Conservation (phyloP, 2,329 filamentous ascomycete genomes). For the Pseudogymnoascus sp. region DNA sequence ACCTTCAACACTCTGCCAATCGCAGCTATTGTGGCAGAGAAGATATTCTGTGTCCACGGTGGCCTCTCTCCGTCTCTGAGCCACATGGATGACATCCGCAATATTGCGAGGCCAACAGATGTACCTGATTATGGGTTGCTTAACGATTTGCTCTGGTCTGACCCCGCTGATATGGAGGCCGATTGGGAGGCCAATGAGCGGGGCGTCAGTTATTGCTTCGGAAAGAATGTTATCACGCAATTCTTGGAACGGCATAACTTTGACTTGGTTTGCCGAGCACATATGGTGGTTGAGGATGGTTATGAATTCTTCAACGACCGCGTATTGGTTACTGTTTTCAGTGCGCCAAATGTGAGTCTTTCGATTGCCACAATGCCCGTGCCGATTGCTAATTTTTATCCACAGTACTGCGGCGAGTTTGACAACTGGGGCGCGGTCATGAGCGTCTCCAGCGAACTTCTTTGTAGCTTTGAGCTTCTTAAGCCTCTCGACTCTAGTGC, state of each 20-base stretch:
- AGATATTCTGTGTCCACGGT: constrained; percentile 97
- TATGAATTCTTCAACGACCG: constrained; percentile 98
- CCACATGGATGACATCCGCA: constrained; percentile 97
- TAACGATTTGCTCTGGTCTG: constrained; percentile 94
- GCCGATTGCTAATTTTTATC: background rate
- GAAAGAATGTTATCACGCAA: constrained; percentile 95
- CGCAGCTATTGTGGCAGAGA: constrained; percentile 90
- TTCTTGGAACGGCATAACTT: constrained; percentile 94
- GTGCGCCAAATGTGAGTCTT: constrained; percentile 84
- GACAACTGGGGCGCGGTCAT: constrained; percentile 99
- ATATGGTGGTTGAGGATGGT: constrained; percentile 99
- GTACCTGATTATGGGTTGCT: constrained; percentile 94
- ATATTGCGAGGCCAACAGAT: constrained; percentile 91
- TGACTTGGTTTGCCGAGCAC: constrained; percentile 90
- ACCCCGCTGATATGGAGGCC: constrained; percentile 94
- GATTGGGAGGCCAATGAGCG: constrained; percentile 98
- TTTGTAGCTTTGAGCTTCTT: constrained; percentile 94
- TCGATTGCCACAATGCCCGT: background rate
- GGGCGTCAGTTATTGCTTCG: constrained; percentile 97
- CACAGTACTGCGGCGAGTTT: constrained; percentile 92
- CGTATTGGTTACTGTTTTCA: constrained; percentile 93
- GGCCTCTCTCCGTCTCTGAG: constrained; percentile 85
- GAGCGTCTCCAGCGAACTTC: constrained; percentile 87
- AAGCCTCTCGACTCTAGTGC: constrained; percentile 95
- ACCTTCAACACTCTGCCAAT: constrained; percentile 95